Conservation (phyloP, 2,329 filamentous ascomycete genomes). For the Nectriaceae sp. region DNA sequence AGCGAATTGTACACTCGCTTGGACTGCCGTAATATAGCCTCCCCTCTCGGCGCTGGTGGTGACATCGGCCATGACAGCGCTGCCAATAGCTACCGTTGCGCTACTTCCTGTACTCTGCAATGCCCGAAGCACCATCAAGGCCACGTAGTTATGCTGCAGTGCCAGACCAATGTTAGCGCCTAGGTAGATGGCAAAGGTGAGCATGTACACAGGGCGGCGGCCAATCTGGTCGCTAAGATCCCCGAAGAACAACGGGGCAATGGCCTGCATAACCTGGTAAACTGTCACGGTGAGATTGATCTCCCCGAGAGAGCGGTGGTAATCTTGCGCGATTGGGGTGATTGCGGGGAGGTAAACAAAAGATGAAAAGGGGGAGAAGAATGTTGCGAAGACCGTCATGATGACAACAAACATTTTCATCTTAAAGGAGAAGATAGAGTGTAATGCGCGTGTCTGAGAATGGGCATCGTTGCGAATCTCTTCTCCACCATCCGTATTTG, state of each 20-base stretch:
- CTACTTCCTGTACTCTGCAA: slow-evolving; percentile 54
- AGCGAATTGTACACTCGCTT: slow-evolving; percentile 44
- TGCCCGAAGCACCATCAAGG: slow-evolving; percentile 49
- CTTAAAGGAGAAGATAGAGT: slow-evolving; percentile 25
- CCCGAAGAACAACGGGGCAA: slow-evolving; percentile 53
- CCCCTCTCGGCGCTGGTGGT: slow-evolving; percentile 58
- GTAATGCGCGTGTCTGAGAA: background rate
- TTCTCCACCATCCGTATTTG: too few relatives aligned
- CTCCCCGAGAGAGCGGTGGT: slow-evolving; percentile 33
- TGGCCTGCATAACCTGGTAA: slow-evolving; percentile 53
- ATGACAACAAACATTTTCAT: slow-evolving; percentile 29
- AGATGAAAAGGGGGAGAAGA: slow-evolving; percentile 34
- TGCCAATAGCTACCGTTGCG: slow-evolving; percentile 54
- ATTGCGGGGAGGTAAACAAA: slow-evolving; percentile 50
- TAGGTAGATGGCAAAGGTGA: slow-evolving; percentile 48
- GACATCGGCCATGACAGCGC: slow-evolving; percentile 58
- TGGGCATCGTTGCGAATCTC: too few relatives aligned
- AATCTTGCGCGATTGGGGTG: slow-evolving; percentile 40
- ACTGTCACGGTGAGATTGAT: slow-evolving; percentile 46
- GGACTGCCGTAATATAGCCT: slow-evolving; percentile 51
- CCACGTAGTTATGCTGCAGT: slow-evolving; percentile 42
- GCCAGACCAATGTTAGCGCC: slow-evolving; percentile 48
- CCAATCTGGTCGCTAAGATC: slow-evolving; percentile 51
- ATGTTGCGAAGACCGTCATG: slow-evolving; percentile 29
- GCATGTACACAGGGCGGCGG: slow-evolving; percentile 48